Evolutionary conservation across 2,329 filamentous ascomycete species (phyloP).

Genomic region (Cytospora paraplurivora): DNA sequence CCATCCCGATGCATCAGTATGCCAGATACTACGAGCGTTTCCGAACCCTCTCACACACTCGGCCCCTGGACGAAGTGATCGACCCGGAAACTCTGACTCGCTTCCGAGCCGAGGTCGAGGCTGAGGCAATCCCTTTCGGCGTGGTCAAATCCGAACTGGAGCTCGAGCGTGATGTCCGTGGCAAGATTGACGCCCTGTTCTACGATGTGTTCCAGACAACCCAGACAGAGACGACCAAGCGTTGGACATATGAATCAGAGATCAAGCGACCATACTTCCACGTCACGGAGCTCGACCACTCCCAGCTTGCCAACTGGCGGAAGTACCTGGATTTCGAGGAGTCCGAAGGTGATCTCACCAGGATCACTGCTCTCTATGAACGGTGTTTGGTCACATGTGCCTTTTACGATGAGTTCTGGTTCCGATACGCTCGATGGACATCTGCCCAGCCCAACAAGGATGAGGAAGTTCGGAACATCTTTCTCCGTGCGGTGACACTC

Average conservation of each 20-base stretch:
- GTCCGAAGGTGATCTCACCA: conserved; percentile 72
- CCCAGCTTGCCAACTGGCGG: conserved; percentile 86
- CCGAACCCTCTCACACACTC: conserved; percentile 71
- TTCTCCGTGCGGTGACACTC: conserved; percentile 79
- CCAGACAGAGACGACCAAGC: conserved; percentile 84
- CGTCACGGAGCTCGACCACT: conserved; percentile 85
- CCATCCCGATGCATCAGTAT: conserved; percentile 95
- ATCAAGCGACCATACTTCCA: conserved; percentile 98
- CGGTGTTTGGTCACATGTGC: conserved; percentile 90
- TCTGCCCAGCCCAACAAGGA: conserved; percentile 75
- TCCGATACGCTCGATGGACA: conserved; percentile 97
- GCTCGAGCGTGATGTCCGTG: conserved; percentile 78
- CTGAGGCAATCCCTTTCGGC: conserved; percentile 58
- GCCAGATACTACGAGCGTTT: conserved; percentile 93
- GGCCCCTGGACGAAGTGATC: conserved; percentile 73
- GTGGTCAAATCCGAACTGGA: conserved; percentile 67
- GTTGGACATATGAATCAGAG: conserved; percentile 93
- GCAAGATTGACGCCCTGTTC: conserved; percentile 77
- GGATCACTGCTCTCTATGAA: conserved; percentile 86
- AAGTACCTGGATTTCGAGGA: conserved; percentile 98
- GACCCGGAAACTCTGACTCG: conserved; percentile 67
- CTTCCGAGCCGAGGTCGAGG: conserved; percentile 72
- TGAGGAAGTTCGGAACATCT: conserved; percentile 90
- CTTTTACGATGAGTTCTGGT: conserved; percentile 97
- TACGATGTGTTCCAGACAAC: conserved; percentile 79